Base-by-base conservation (phyloP, 164 flowering plant genomes). In the Dillenia turbinata region DNA sequence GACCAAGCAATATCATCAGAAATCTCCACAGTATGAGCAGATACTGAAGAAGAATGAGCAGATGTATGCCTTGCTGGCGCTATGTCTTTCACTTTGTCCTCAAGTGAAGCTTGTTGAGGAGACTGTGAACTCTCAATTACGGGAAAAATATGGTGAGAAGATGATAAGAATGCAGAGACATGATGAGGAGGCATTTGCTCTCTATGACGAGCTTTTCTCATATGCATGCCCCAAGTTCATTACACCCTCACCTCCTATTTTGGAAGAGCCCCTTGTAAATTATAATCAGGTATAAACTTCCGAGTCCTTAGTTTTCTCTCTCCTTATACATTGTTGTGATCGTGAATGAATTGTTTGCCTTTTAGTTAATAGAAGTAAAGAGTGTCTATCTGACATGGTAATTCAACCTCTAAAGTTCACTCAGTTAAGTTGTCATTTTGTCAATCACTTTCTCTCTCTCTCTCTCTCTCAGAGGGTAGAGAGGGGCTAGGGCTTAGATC, bases 141-240 rank as follows among this genome's bases (percentile, higher is more conserved):
- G 89, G 68, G 99, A 95, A 78, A 95, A 95, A 73, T 88, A 95
- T 70, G 99, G 99, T 63, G 99, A 95, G 60, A 95, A 95, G 79
- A 95, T 95, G 97, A 62, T 57, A 52, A 84, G 90, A 72, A 92
- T 92, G 97, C 97, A 88, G 78, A 78, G 97, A 71, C 84, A 75
- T 65, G 99, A 90, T 61, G 99, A 95, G 26, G 99, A 92, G 73
- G 89, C 97, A 55, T 90, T 82, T 84, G 83, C 87, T 55, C 82
- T 86, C 2, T 95, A 90, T 80, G 99, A 95, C 66, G 99, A 95
- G 79, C 96, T 90, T 52, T 95, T 95, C 81, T 95, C 99, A 2
- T 95, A 95, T 82, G 97, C 97, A 22, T 95, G 99, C 57, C 99
- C 99, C 9, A 95, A 95, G 74, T 95, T 95, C 67, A 95, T 95